Conservation (phyloP, 345 rosid genomes). For the Hirschfeldia incana region DNA sequence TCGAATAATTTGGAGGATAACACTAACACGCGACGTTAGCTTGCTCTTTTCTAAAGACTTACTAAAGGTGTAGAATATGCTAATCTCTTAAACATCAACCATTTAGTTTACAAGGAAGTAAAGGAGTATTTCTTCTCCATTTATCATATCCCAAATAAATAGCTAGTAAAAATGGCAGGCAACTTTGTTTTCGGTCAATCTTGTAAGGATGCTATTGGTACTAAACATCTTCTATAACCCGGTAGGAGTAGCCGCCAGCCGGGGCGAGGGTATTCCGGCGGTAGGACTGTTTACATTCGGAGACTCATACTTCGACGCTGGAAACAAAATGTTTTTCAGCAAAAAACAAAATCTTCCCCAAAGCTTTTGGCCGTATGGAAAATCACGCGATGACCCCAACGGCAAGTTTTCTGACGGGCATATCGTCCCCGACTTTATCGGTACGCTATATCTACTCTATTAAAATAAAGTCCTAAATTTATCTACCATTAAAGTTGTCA, state of each 20-base stretch:
- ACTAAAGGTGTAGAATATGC: background rate
- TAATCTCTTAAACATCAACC: background rate
- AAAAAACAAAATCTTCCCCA: background rate
- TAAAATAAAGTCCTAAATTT: no score
- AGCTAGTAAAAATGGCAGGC: constrained; percentile 20
- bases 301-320: constrained; percentile 34
- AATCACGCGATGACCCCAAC: constrained; percentile 31
- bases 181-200: background rate
- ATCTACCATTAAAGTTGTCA: no score
- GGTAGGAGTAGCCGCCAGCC: background rate
- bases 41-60: no score
- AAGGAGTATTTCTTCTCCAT: no score
- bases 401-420: constrained; percentile 43
- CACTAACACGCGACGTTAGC: no score
- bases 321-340: constrained; percentile 20
- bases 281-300: constrained; percentile 31
- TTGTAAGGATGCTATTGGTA: background rate
- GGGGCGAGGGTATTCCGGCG: background rate
- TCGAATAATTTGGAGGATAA: no score
- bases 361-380: constrained; percentile 40
- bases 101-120: background rate
- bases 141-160: background rate
- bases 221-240: background rate
- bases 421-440: constrained; percentile 41
- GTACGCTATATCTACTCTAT: no score